Evolutionary conservation across 768 basidiomycete genomes (phyloP).

Genomic region (Daedaleopsis sinensis): DNA sequence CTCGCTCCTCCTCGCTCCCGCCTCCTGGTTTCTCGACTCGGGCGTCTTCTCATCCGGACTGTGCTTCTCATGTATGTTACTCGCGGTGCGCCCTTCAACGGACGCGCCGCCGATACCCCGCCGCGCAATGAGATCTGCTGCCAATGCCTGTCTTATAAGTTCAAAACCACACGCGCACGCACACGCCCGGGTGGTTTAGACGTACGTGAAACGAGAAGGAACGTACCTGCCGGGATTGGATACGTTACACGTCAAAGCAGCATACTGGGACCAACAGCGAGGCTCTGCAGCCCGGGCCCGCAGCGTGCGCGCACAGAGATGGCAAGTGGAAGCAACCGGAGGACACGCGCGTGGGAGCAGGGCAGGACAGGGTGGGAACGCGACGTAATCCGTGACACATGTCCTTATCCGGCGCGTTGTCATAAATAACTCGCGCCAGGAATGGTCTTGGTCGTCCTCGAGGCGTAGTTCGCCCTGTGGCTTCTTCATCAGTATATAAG

Average conservation of each 20-base stretch:
- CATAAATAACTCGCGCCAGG: too few relatives aligned
- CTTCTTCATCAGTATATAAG: too few relatives aligned
- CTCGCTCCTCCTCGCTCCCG: background rate
- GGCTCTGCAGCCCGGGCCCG: background rate
- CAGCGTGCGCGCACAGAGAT: background rate
- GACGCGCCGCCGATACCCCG: conserved; percentile 13
- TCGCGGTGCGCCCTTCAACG: background rate
- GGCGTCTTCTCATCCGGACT: background rate
- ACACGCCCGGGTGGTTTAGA: background rate
- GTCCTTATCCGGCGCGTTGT: background rate
- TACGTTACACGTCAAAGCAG: background rate
- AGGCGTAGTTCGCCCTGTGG: too few relatives aligned
- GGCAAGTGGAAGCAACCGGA: conserved; percentile 7
- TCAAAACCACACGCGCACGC: background rate
- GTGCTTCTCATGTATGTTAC: conserved; percentile 8
- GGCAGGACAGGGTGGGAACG: background rate
- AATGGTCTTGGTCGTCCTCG: too few relatives aligned
- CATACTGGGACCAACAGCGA: background rate
- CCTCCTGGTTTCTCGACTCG: background rate
- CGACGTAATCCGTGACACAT: background rate
- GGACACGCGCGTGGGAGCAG: background rate
- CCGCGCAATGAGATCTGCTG: background rate
- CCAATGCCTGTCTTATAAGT: conserved; percentile 1
- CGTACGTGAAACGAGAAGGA: conserved; percentile 3
- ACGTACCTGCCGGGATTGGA: conserved; percentile 15